Evolutionary conservation across 2,329 filamentous ascomycete species (phyloP).

Genomic region (Diaporthe citriasiana): DNA sequence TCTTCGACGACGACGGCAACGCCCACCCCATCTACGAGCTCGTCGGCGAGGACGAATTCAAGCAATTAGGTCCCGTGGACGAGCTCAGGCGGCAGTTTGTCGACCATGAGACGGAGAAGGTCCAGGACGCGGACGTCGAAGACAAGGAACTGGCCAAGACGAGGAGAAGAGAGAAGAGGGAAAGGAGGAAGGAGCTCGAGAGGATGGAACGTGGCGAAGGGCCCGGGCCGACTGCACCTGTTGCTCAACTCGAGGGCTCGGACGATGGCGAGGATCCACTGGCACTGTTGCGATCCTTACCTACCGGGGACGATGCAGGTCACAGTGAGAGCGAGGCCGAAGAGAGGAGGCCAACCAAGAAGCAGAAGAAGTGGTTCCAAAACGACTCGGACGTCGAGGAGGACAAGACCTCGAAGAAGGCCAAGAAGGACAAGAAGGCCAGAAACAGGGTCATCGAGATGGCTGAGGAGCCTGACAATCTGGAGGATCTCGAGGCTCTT

Average conservation of each 20-base stretch:
- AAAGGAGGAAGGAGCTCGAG: constrained; percentile 79
- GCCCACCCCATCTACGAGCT: constrained; percentile 90
- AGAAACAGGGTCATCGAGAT: constrained; percentile 71
- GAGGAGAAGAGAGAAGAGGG: constrained; percentile 82
- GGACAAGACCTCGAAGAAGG: constrained; percentile 58
- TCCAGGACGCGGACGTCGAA: constrained; percentile 80
- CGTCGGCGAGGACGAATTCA: constrained; percentile 86
- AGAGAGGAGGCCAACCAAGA: constrained; percentile 69
- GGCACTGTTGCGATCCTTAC: constrained; percentile 70
- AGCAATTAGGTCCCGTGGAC: constrained; percentile 79
- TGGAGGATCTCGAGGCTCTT: constrained; percentile 84
- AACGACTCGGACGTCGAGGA: constrained; percentile 70
- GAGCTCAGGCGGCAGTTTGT: constrained; percentile 84
- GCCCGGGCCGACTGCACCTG: constrained; percentile 47
- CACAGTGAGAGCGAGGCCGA: constrained; percentile 54
- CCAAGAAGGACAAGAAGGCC: constrained; percentile 60
- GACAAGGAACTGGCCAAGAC: constrained; percentile 87
- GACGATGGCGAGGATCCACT: constrained; percentile 66
- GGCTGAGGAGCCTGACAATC: constrained; percentile 79
- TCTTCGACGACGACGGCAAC: constrained; percentile 94
- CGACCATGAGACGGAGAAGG: constrained; percentile 78
- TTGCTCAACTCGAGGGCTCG: constrained; percentile 50
- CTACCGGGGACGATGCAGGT: constrained; percentile 52
- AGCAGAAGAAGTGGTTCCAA: constrained; percentile 84
- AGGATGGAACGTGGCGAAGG: constrained; percentile 62